Conservation (phyloP, 2,329 filamentous ascomycete species). For the Byssothecium circinans region DNA sequence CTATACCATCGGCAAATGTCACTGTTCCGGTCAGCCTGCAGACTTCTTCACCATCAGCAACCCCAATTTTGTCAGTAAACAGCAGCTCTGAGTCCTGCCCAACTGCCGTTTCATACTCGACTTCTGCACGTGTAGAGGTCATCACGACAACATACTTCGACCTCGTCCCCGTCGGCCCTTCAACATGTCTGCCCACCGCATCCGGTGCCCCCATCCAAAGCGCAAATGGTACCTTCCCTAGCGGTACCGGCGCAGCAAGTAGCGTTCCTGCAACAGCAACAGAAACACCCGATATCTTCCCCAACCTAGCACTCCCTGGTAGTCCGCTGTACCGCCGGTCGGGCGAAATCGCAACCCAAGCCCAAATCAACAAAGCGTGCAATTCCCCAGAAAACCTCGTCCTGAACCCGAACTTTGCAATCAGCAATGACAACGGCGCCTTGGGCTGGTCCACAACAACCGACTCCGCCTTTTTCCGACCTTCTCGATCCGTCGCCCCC, state of each 20-base stretch:
- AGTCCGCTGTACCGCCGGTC: conserved; percentile 11
- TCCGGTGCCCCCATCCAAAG: conserved; percentile 4
- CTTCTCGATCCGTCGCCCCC: too few relatives aligned
- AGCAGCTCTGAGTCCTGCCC: conserved; percentile 5
- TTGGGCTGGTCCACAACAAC: conserved; percentile 24
- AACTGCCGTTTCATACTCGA: not conserved
- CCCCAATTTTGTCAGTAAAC: not conserved
- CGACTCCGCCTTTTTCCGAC: too few relatives aligned
- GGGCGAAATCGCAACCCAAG: conserved; percentile 23
- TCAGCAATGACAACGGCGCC: conserved; percentile 17
- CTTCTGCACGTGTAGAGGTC: not conserved
- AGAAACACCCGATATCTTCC: conserved; percentile 3
- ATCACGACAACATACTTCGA: conserved; percentile 9
- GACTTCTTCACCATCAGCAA: not conserved
- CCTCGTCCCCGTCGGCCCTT: conserved; percentile 4
- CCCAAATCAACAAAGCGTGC: conserved; percentile 32
- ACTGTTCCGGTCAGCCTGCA: not conserved
- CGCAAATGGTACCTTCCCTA: conserved; percentile 11
- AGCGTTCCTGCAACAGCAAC: too few relatives aligned
- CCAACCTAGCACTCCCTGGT: conserved; percentile 1
- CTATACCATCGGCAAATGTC: conserved; percentile 2
- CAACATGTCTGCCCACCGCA: conserved; percentile 6
- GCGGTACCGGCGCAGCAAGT: conserved; percentile 3
- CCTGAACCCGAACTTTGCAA: conserved; percentile 28
- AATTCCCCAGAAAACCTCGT: conserved; percentile 25